Evolutionary conservation across 2,329 filamentous ascomycete genomes (phyloP).

Genomic region (Hypoxylon sp.): DNA sequence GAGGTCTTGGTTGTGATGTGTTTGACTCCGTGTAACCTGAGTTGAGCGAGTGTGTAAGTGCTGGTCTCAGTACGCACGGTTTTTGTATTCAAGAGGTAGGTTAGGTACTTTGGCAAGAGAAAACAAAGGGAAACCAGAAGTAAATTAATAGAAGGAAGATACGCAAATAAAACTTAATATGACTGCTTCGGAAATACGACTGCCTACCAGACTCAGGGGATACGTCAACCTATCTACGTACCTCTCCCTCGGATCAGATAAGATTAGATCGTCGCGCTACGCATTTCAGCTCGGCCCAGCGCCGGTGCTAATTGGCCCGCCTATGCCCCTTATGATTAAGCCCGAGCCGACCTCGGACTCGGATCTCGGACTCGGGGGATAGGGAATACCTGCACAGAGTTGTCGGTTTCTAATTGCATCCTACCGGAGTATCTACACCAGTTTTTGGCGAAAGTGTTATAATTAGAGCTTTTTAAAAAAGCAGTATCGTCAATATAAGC

Average conservation of each 20-base stretch:
- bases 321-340: too few relatives aligned
- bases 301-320: slow-evolving; percentile 19
- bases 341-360: too few relatives aligned
- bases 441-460: background rate
- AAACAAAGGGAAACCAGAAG: background rate
- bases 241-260: slow-evolving; percentile 39
- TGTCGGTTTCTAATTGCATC: too few relatives aligned
- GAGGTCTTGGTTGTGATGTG: background rate
- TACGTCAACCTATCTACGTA: background rate
- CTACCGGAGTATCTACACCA: background rate
- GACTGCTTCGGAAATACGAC: slow-evolving; percentile 2
- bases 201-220: slow-evolving; percentile 2
- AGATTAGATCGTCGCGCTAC: slow-evolving; percentile 39
- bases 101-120: too few relatives aligned
- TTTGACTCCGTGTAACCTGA: background rate
- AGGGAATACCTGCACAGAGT: too few relatives aligned
- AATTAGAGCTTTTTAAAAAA: too few relatives aligned
- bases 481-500: too few relatives aligned
- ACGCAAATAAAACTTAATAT: too few relatives aligned
- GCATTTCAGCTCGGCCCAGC: slow-evolving; percentile 15
- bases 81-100: too few relatives aligned
- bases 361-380: slow-evolving; percentile 28
- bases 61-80: too few relatives aligned
- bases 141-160: background rate
- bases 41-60: too few relatives aligned